phyloP scores from a whole-genome alignment of 2,329 filamentous ascomycete genomes.

The Penicillium palitans region DNA sequence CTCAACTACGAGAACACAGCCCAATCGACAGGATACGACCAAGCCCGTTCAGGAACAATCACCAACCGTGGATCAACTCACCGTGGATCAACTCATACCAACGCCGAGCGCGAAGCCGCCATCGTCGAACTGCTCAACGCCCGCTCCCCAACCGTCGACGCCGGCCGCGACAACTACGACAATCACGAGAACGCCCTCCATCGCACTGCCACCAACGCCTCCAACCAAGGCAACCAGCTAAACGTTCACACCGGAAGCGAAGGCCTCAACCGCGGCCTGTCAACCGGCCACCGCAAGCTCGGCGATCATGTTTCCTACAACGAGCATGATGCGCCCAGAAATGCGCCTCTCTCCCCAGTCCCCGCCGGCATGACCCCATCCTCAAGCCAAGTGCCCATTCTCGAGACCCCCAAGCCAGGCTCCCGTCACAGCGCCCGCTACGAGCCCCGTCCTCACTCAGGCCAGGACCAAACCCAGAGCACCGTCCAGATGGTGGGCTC shows the following conservation, averaged over 20 bases:
- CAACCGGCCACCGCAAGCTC: conserved; percentile 42
- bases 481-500: conserved; percentile 18
- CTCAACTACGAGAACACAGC: conserved; percentile 22
- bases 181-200: conserved; percentile 27
- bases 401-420: conserved; percentile 27
- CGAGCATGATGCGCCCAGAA: conserved; percentile 10
- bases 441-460: conserved; percentile 17
- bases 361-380: conserved; percentile 22
- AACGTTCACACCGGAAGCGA: conserved; percentile 14
- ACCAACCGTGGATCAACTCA: conserved; percentile 34
- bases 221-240: conserved; percentile 26
- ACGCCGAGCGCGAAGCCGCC: conserved; percentile 34
- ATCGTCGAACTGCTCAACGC: conserved; percentile 38
- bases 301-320: conserved; percentile 22
- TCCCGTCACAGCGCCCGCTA: conserved; percentile 23
- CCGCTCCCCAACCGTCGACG: conserved; percentile 35
- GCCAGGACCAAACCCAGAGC: conserved; percentile 9
- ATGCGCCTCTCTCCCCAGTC: conserved; percentile 21
- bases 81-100: conserved; percentile 29
- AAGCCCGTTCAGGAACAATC: conserved; percentile 26
- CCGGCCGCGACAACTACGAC: conserved; percentile 24
- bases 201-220: conserved; percentile 28
- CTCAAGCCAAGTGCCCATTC: conserved; percentile 29
- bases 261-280: conserved; percentile 39
- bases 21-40: conserved; percentile 35